Percentiles rank a stretch among this genome's conserved stretches.
phyloP scores from a whole-genome alignment of 2,329 filamentous ascomycete species.

The Sporothrix protearum region DNA sequence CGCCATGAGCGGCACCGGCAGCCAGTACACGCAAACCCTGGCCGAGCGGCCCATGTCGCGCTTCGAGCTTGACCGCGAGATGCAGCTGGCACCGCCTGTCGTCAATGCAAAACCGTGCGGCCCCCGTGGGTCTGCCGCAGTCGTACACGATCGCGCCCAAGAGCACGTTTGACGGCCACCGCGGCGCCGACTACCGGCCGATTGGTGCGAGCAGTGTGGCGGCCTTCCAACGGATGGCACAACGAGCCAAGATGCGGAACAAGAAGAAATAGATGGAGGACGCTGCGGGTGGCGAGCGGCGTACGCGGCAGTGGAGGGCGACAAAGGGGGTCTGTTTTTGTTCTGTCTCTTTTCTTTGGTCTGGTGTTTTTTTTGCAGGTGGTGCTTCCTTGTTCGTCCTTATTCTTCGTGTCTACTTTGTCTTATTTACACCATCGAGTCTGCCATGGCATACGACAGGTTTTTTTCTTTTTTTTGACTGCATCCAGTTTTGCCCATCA shows the following conservation, averaged over 20 bases:
- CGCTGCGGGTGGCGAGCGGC: background rate
- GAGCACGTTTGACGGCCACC: slow-evolving; percentile 56
- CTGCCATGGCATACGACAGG: background rate
- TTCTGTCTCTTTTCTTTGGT: background rate
- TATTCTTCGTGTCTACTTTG: background rate
- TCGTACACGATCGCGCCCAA: slow-evolving; percentile 59
- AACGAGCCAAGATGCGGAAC: slow-evolving; percentile 50
- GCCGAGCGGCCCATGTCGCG: slow-evolving; percentile 43
- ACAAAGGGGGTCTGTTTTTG: background rate
- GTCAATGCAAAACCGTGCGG: slow-evolving; percentile 53
- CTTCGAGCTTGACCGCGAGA: slow-evolving; percentile 53
- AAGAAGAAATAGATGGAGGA: slow-evolving; percentile 27
- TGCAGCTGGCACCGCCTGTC: slow-evolving; percentile 54
- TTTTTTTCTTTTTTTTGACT: background rate
- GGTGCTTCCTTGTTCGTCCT: too few species aligned
- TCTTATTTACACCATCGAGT: background rate
- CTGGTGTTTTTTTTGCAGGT: background rate
- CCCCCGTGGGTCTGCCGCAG: slow-evolving; percentile 51
- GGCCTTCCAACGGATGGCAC: slow-evolving; percentile 63
- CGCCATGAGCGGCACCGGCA: slow-evolving; percentile 25
- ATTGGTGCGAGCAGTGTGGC: slow-evolving; percentile 62
- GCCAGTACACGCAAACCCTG: slow-evolving; percentile 47
- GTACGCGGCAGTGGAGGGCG: background rate
- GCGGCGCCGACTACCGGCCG: slow-evolving; percentile 53
- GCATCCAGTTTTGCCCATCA: background rate